phyloP scores from a whole-genome alignment of 2,329 filamentous ascomycete genomes.

The Fusarium metavorans region DNA sequence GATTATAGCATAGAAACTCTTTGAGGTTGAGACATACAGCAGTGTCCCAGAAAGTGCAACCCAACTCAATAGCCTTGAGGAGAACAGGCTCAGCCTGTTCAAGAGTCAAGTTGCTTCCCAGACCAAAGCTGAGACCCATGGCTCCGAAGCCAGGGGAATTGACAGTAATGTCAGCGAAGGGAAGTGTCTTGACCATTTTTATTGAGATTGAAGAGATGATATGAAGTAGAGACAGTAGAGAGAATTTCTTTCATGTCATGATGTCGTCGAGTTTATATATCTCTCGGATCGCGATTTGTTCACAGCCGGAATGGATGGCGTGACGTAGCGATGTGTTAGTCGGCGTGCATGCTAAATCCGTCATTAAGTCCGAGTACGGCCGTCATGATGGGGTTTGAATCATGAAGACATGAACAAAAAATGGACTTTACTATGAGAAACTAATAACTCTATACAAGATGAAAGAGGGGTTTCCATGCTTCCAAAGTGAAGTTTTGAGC shows the following conservation, averaged over 20 bases:
- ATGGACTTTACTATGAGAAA: background rate
- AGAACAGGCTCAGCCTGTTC: slow-evolving; percentile 46
- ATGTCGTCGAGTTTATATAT: background rate
- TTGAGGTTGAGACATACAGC: background rate
- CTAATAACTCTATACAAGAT: background rate
- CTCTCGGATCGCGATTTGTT: background rate
- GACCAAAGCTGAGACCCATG: slow-evolving; percentile 4
- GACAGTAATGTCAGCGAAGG: slow-evolving; percentile 6
- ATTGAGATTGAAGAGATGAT: background rate
- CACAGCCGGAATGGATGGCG: background rate
- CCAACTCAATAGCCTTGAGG: slow-evolving; percentile 53
- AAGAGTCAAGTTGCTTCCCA: slow-evolving; percentile 5
- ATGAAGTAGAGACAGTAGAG: background rate
- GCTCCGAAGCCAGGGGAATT: slow-evolving; percentile 5
- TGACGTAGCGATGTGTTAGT: background rate
- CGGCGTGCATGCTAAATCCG: background rate
- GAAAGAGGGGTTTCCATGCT: background rate
- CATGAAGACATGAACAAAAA: background rate
- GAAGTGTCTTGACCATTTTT: slow-evolving; percentile 13
- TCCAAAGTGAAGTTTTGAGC: background rate
- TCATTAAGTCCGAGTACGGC: background rate
- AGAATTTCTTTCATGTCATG: background rate
- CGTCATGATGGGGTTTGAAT: background rate
- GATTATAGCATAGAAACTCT: background rate
- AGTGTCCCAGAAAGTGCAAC: slow-evolving; percentile 25